phyloP scores from a whole-genome alignment of 2,329 filamentous ascomycete genomes.

The Incumbomyces lentus region DNA sequence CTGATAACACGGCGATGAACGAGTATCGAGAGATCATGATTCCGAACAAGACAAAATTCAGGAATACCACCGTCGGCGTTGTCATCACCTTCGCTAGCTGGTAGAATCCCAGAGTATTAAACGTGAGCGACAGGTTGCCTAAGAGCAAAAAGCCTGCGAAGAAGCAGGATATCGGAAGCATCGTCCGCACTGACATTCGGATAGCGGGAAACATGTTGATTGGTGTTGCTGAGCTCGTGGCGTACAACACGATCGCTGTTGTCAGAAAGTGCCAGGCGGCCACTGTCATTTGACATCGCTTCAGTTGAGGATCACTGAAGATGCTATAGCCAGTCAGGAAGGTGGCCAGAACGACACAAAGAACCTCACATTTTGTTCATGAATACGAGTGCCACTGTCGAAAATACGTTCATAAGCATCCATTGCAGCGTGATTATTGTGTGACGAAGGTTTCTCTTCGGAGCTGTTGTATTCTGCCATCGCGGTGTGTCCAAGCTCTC shows the following conservation, averaged over 20 bases:
- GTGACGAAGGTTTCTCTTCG: too few relatives aligned
- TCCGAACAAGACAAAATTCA: conserved; percentile 8
- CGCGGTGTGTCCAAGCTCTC: too few relatives aligned
- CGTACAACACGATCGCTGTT: conserved; percentile 4
- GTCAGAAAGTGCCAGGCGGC: conserved; percentile 9
- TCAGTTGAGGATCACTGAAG: conserved; percentile 10
- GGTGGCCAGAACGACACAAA: background rate
- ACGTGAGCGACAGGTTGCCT: conserved; percentile 10
- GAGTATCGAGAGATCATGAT: background rate
- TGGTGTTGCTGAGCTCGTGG: background rate
- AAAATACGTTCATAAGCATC: conserved; percentile 2
- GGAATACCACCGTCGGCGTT: conserved; percentile 8
- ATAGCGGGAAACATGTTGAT: conserved; percentile 6
- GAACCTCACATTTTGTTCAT: conserved; percentile 9
- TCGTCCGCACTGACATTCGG: conserved; percentile 2
- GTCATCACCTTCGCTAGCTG: conserved; percentile 12
- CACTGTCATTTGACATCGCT: conserved; percentile 5
- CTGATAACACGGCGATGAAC: background rate
- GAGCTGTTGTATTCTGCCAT: too few relatives aligned
- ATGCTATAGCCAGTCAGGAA: background rate
- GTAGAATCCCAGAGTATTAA: conserved; percentile 9
- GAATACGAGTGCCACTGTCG: conserved; percentile 7
- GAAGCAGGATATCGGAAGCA: conserved; percentile 7
- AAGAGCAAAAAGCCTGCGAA: conserved; percentile 10
- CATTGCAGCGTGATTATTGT: background rate